Conservation (phyloP, 2,329 filamentous ascomycete species). For the Ilyonectria mors-panacis region DNA sequence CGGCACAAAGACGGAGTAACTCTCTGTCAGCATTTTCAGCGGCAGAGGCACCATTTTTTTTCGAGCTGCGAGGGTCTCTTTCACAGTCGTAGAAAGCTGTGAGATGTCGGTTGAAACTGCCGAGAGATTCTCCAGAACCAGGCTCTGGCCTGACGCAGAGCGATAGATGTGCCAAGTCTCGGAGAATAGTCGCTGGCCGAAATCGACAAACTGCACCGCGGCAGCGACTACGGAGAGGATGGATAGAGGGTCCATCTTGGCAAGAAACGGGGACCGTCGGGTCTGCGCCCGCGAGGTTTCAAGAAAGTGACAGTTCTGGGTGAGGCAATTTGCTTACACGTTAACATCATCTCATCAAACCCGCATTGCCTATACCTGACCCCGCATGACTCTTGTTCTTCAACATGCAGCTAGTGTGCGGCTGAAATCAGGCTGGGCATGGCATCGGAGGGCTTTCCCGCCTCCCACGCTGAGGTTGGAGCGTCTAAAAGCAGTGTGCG, state of each 20-base stretch:
- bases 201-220: not conserved
- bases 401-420: too few species aligned
- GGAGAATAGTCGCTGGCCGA: conserved; percentile 7
- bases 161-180: conserved; percentile 20
- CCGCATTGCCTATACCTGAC: too few species aligned
- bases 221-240: not conserved
- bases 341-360: too few species aligned
- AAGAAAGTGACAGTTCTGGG: too few species aligned
- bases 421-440: too few species aligned
- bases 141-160: conserved; percentile 11
- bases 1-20: not conserved
- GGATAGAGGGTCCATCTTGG: not conserved
- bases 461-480: too few species aligned
- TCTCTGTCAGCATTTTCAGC: not conserved
- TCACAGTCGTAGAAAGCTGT: not conserved
- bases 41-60: not conserved
- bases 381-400: too few species aligned
- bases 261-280: too few species aligned
- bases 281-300: too few species aligned
- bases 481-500: too few species aligned
- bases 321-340: too few species aligned
- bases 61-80: not conserved
- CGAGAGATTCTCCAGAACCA: conserved; percentile 6
- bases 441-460: too few species aligned
- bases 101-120: conserved; percentile 11